A percentile compares a stretch with the other conserved stretches of the same genome.
Evolutionary conservation across 257 asterid species (phyloP).

Genomic region (Penstemon barbatus): DNA sequence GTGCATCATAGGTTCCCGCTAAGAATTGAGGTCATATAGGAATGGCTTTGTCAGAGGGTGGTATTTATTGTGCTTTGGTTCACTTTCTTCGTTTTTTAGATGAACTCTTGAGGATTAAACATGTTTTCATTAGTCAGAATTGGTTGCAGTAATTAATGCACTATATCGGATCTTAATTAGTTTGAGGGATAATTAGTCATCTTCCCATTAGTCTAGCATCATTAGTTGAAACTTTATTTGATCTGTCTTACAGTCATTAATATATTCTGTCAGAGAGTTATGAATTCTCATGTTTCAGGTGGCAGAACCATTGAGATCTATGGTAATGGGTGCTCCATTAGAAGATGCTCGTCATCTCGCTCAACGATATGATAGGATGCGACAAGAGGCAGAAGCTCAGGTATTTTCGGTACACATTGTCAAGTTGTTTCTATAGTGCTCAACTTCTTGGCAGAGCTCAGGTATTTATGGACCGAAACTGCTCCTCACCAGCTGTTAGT

Average conservation of each 20-base stretch:
- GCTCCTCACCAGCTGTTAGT: constrained; percentile 28
- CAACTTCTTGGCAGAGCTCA: constrained; percentile 6
- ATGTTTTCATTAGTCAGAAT: constrained; percentile 2
- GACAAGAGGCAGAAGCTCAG: constrained; percentile 99
- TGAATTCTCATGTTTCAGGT: constrained; percentile 50
- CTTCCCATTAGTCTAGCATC: too few relatives aligned
- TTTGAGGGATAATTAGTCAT: neutral
- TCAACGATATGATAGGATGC: constrained; percentile 94
- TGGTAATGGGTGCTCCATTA: constrained; percentile 99
- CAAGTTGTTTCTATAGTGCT: constrained; percentile 21
- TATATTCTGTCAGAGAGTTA: constrained; percentile 16
- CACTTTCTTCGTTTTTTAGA: neutral
- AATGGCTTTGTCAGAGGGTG: neutral
- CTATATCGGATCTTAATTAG: neutral
- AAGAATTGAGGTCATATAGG: neutral
- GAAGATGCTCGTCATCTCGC: constrained; percentile 99
- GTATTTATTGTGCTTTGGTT: constrained; percentile 1
- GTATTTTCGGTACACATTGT: constrained; percentile 44
- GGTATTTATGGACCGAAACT: constrained; percentile 25
- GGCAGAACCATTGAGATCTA: constrained; percentile 97
- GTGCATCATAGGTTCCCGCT: too few relatives aligned
- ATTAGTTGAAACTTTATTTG: constrained; percentile 1
- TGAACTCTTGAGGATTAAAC: neutral
- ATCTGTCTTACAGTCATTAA: constrained; percentile 15
- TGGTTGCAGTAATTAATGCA: constrained; percentile 19